Base-by-base conservation (phyloP, 257 asterid species). In the Solanum chaucha region DNA sequence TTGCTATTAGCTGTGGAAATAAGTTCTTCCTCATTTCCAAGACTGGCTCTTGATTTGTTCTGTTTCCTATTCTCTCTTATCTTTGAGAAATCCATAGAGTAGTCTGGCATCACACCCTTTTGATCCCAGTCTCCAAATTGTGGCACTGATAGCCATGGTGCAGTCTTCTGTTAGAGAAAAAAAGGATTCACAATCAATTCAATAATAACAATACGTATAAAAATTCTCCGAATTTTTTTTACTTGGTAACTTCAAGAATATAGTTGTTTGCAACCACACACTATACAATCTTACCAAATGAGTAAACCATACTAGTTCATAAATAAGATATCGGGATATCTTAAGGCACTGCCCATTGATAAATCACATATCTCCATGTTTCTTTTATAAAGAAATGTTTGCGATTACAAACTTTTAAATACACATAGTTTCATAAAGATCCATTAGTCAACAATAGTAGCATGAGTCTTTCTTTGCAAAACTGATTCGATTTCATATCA, bases 101-200 rank as follows among this genome's bases (percentile, higher is more conserved):
- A 96, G 81, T 94, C 98, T 3, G 99, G 98, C 91, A 94, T 36
- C 0, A 83, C 90, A 19, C 98, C 97, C 90, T 96, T 94, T 84
- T 94, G 99, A 86, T 96, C 99, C 99, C 99, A 96, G 88, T 96
- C 98, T 30, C 99, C 99, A 88, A 96, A 96, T 59, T 96, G 99
- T 59, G 99, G 98, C 90, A 96, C 98, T 65, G 99, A 94, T 51
- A 96, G 91, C 99, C 98, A 93, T 87, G 94, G 93, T 7, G 91
- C 92, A 81, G 89, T 90, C 82, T 87, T 95, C 98, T 95, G 88
- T 91, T 88, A 36, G 28, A 61, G 32, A 11, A 26, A 86, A 84
- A 10, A n/a, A 8, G 1, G 41, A 67, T 82, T 61, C 70, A 26
- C 82, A 41, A 0, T 85, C 44, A 85, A 17, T 85, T 84, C 19